A percentile compares a stretch with the other conserved stretches of the same genome.
These are phyloP conservation scores for Russula sp. DNA, from an alignment of 768 basidiomycete species.

Conservation along the genomic window DNA sequence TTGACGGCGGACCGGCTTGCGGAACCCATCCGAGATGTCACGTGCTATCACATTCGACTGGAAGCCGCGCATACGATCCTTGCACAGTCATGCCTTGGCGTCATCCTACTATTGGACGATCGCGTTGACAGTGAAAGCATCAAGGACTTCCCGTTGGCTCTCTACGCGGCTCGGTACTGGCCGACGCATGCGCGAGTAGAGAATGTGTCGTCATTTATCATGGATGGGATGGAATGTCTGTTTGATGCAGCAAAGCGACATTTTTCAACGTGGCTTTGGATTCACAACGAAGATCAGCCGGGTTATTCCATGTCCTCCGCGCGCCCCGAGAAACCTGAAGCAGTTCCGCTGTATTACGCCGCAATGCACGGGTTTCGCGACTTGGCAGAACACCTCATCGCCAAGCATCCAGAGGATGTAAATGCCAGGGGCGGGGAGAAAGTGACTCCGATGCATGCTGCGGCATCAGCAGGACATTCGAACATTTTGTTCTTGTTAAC, in stretches of 20 bases:
- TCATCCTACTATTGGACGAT: constrained; percentile 1
- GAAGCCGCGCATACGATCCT: constrained; percentile 1
- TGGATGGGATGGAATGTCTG: not conserved
- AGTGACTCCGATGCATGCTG: not conserved
- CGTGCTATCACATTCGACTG: not conserved
- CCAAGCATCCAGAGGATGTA: not conserved
- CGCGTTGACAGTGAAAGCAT: not conserved
- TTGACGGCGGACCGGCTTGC: not conserved
- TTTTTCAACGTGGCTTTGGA: constrained; percentile 2
- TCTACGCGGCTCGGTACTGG: constrained; percentile 1
- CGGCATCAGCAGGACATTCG: not conserved
- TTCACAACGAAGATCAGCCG: not conserved
- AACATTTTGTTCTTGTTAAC: not conserved
- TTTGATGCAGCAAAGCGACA: not conserved
- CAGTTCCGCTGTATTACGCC: not conserved
- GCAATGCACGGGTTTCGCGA: not conserved
- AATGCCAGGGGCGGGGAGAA: accelerated
- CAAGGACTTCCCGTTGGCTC: not conserved
- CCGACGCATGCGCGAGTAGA: not conserved
- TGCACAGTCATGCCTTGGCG: constrained; percentile 1
- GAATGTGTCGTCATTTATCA: not conserved
- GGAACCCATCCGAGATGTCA: not conserved
- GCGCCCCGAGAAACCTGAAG: not conserved
- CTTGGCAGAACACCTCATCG: not conserved
- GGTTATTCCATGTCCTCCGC: not conserved